Evolutionary conservation across 345 rosid genomes (phyloP), one percentile per base, ranked within the genome.

Genomic region (Sapria himalayana): DNA sequence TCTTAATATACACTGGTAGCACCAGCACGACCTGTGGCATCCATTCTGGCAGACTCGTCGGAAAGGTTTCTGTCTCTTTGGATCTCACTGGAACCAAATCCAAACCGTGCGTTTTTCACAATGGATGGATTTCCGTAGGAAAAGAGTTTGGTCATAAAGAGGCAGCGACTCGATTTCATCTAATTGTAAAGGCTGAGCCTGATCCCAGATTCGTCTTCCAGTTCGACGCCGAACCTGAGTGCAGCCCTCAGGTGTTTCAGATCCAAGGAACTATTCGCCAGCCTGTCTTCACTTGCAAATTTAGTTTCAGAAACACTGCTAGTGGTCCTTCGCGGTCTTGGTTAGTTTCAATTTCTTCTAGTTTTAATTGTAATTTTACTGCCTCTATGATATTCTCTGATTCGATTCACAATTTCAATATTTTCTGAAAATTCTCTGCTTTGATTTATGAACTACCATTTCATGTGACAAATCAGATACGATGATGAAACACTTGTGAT

Each of bases 121-220:
- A 59, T 49, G 94, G 94, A 0, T 85, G 94, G 92, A 63, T 75
- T 20, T 48, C 67, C 1, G 64, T 78, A 5, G 92, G 96, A 1
- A 81, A 67, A 64, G 73, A 57, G 39, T n/a, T n/a, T n/a, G 56
- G 60, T 9, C 55, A 10, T 1, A 57, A 73, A 52, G 66, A 51
- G 1, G 46, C 72, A 12, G 58, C 68, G 3, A 74, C 92, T 21
- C 73, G 72, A 58, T 65, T 85, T 33, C 81, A 81, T 52, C 55
- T 78, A 61, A 66, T 54, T 49, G 92, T 85, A 9, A 81, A 64
- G 45, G 74, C 96, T 2, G 96, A 81, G 55, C 94, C 85, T 12
- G 94, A 78, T 52, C 97, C 89, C 6, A 69, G 97, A 43, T 85
- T 75, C 54, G 96, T 85, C n/a, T 85, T 85, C 29, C 84, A 85